Conservation (phyloP, 306 rosid genomes). For the Vicia villosa region DNA sequence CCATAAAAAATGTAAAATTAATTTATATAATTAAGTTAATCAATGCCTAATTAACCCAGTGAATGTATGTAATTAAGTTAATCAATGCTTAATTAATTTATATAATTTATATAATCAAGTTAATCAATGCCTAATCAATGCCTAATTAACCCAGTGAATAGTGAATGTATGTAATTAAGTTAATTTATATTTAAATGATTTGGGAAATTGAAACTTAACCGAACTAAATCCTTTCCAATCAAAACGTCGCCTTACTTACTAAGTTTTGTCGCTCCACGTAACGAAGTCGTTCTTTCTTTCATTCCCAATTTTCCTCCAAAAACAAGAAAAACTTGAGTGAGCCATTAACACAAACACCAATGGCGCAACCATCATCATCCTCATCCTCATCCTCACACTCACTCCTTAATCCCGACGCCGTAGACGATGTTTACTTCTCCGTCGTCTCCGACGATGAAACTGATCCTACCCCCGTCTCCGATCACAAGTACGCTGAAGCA, state of each 20-base stretch:
- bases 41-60: no score
- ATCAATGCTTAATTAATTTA: no score
- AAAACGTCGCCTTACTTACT: not conserved
- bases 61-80: no score
- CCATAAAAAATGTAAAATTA: no score
- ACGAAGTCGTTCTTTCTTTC: not conserved
- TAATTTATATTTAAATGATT: no score
- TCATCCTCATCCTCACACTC: not conserved
- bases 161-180: no score
- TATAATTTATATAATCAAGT: no score
- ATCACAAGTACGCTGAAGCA: slow-evolving; percentile 45
- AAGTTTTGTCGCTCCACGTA: not conserved
- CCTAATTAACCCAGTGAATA: no score
- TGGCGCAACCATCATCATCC: slow-evolving; percentile 23
- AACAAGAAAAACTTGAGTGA: not conserved
- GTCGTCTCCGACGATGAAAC: not conserved
- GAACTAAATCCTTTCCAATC: not conserved
- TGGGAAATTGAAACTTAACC: no score
- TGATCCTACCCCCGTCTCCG: slow-evolving; percentile 22
- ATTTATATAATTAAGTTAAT: no score
- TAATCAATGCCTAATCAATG: no score
- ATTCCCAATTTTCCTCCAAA: not conserved
- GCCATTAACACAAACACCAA: not conserved
- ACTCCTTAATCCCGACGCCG: not conserved
- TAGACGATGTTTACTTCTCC: slow-evolving; percentile 48